Evolutionary conservation across 2,329 filamentous ascomycete species (phyloP), one percentile per base, ranked within the genome.

Genomic region (Penicillium hordei): DNA sequence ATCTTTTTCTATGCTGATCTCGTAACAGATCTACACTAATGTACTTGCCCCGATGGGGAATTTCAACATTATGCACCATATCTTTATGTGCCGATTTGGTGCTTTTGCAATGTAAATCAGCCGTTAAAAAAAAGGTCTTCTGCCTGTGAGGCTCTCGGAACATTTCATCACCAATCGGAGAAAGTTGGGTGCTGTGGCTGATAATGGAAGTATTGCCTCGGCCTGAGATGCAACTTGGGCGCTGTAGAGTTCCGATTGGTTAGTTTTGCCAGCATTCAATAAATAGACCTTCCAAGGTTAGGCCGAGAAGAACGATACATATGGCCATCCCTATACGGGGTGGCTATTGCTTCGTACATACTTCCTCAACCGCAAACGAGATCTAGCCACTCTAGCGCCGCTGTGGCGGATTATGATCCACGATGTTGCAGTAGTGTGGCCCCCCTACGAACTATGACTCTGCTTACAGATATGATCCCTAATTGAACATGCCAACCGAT

Each of bases 201-300:
- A 36, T 10, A 36, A 25, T 42, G 13, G 29, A 36, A 19, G 21
- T 33, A 42, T 55, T 51, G 52, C 48, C 48, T 56, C 53, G 33
- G 53, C 29, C 48, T 51, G 33, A 52, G 48, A 43, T 52, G 25
- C 8, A 52, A 21, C n/a, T 36, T 17, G 53, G 17, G 21, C 46
- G 38, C 44, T 50, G 13, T 40, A 49, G 8, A 43, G 23, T 19
- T 56, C 53, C 53, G 53, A 56, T 56, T 56, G 46, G 53, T 9
- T 29, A 21, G 9, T 13, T 36, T 34, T 10, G 21, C 9, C 10
- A 33, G 15, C 6, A 10, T 19, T 42, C 29, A 44, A 44, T 44
- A 45, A 48, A 48, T 7, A 9, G 5, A 38, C 17, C 52, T 19
- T 21, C n/a, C 13, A 17, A 29, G 12, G 15, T n/a, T 55, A 9